phyloP scores from a whole-genome alignment of 1,284 basidiomycete species.

The Blastosporella zonata region DNA sequence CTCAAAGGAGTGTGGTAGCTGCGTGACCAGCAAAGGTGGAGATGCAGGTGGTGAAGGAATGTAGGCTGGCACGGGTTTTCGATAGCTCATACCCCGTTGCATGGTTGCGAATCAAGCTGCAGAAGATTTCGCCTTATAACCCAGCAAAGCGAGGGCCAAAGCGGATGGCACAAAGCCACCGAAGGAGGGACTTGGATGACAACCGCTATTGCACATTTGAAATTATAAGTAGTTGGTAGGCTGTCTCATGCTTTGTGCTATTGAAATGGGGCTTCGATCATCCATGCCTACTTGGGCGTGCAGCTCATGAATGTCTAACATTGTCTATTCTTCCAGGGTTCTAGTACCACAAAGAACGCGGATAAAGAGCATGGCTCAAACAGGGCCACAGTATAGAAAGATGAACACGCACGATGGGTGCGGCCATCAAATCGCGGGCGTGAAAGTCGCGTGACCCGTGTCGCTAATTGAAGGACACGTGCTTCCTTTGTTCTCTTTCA shows the following conservation, averaged over 20 bases:
- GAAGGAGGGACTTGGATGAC: neutral
- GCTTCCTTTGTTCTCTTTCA: conserved; percentile 16
- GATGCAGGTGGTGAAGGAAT: conserved; percentile 58
- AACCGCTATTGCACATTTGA: neutral
- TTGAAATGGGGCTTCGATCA: conserved; percentile 6
- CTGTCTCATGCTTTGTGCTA: conserved; percentile 1
- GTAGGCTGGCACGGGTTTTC: conserved; percentile 64
- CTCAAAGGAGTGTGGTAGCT: conserved; percentile 14
- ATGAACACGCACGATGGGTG: neutral
- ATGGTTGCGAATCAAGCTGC: conserved; percentile 19
- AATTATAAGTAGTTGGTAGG: neutral
- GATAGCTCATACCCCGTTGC: conserved; percentile 52
- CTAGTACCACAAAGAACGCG: conserved; percentile 5
- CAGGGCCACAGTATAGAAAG: neutral
- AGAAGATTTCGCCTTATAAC: conserved; percentile 1
- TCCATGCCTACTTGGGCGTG: conserved; percentile 7
- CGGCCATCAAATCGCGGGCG: conserved; percentile 10
- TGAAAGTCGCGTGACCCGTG: conserved; percentile 18
- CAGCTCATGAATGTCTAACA: neutral
- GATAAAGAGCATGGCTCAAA: neutral
- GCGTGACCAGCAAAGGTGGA: conserved; percentile 33
- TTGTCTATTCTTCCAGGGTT: neutral
- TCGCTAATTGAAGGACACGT: conserved; percentile 15
- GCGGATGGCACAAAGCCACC: conserved; percentile 9
- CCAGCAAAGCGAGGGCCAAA: conserved; percentile 8